phyloP scores from a whole-genome alignment of 441 rosid species.

The Aquilaria agallochum region DNA sequence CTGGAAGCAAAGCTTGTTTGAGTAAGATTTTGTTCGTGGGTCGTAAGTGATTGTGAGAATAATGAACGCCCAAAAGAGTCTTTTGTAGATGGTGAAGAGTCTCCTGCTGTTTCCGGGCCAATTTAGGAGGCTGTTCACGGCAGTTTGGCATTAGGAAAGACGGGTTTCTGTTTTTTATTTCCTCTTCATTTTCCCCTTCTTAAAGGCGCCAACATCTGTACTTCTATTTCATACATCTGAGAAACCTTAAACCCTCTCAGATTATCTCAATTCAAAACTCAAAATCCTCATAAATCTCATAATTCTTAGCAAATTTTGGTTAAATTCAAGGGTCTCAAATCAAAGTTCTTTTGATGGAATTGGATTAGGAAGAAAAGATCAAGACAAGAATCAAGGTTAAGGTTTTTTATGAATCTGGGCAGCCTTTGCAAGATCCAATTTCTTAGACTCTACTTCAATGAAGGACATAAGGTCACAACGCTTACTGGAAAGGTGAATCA shows the following conservation, averaged over 20 bases:
- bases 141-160: constrained; percentile 18
- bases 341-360: no score
- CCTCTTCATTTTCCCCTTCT: constrained; percentile 19
- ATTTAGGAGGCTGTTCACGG: constrained; percentile 23
- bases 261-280: no score
- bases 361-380: no score
- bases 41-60: constrained; percentile 46
- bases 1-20: constrained; percentile 23
- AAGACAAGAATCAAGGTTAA: no score
- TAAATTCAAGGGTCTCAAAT: no score
- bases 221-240: no score
- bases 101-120: constrained; percentile 25
- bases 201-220: constrained; percentile 15
- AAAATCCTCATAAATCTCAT: no score
- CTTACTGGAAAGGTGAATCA: constrained; percentile 64
- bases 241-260: no score
- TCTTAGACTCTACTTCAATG: constrained; percentile 51
- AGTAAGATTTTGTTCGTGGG: constrained; percentile 36
- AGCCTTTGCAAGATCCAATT: constrained; percentile 84
- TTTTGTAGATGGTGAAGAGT: constrained; percentile 60
- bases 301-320: no score
- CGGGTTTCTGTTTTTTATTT: constrained; percentile 14
- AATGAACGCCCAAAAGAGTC: constrained; percentile 61
- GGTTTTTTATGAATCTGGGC: constrained; percentile 55
- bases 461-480: constrained; percentile 66